Conservation (phyloP, 2,329 filamentous ascomycete genomes). For the Arthrinium puccinioides region DNA sequence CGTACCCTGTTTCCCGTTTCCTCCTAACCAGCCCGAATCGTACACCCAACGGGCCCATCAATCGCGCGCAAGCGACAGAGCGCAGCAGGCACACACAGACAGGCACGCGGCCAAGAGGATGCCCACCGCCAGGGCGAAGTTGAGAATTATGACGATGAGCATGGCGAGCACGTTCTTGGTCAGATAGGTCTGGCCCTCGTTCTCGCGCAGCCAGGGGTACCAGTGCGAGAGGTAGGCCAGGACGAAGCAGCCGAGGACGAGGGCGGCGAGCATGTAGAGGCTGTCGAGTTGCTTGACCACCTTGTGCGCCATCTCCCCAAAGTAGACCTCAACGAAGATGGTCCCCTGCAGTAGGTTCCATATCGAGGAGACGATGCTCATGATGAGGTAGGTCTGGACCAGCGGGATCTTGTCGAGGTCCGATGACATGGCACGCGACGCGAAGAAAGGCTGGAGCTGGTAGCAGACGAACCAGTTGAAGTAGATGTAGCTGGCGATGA, state of each 20-base stretch:
- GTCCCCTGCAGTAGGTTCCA: too few relatives aligned
- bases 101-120: background rate
- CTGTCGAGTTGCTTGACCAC: too few relatives aligned
- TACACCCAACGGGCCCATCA: too few relatives aligned
- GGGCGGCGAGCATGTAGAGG: background rate
- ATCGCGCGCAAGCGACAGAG: too few relatives aligned
- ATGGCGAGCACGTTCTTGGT: background rate
- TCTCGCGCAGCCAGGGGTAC: background rate
- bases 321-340: too few relatives aligned
- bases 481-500: too few relatives aligned
- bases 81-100: too few relatives aligned
- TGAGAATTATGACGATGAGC: background rate
- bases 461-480: too few relatives aligned
- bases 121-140: background rate
- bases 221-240: background rate
- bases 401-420: background rate
- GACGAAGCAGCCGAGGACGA: background rate
- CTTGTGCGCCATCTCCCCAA: background rate
- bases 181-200: background rate
- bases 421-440: background rate
- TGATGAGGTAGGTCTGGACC: background rate
- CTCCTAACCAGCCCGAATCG: too few relatives aligned
- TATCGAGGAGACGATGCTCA: background rate
- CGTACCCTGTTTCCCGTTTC: too few relatives aligned
- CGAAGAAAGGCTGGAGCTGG: slow-evolving; percentile 1